Evolutionary conservation across 1,284 basidiomycete species (phyloP), one percentile per base, ranked within the genome.

Genomic region (Fomitopsis palustris): DNA sequence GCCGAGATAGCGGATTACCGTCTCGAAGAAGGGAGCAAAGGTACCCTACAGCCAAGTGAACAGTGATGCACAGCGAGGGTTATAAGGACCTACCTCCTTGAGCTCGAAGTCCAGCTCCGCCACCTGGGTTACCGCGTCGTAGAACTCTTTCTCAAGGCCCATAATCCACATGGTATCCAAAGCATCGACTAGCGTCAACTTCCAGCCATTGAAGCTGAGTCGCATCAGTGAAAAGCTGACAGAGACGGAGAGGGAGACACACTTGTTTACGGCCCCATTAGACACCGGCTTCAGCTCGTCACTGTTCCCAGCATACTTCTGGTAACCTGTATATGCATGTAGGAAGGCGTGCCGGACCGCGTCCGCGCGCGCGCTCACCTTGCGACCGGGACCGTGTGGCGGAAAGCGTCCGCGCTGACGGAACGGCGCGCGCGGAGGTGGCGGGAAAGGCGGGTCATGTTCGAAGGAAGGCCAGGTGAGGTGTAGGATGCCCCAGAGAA

Each of bases 141-240:
- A 76, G 72, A 90, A 92, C 66, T 92, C 85, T n/a, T 85, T 78
- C 21, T 82, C 74, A 12, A 88, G 74, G 51, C 78, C 83, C 81
- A 90, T 84, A 61, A 90, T 76, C 66, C 89, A 84, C 70, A 95
- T 84, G 0, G 91, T 93, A 69, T 93, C 90, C 54, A 93, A 77
- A 1, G 83, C 80, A 67, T 90, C 88, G 59, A 90, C 81, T 52
- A 92, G 80, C 0, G 88, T 87, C 0, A 92, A 83, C 41, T 88
- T 88, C 92, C 92, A 94, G 38, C 89, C 85, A 67, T 87, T 86
- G 66, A 86, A 82, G 63, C 83, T 86, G 39, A 17, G 27, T 14
- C 23, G 45, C 19, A 16, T 52, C n/a, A 52, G 21, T 3, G 19
- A 27, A 31, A 38, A 21, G 19, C 23, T 25, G 3, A 25, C 14